phyloP scores from a whole-genome alignment of 345 rosid genomes.

The Acer saccharum region DNA sequence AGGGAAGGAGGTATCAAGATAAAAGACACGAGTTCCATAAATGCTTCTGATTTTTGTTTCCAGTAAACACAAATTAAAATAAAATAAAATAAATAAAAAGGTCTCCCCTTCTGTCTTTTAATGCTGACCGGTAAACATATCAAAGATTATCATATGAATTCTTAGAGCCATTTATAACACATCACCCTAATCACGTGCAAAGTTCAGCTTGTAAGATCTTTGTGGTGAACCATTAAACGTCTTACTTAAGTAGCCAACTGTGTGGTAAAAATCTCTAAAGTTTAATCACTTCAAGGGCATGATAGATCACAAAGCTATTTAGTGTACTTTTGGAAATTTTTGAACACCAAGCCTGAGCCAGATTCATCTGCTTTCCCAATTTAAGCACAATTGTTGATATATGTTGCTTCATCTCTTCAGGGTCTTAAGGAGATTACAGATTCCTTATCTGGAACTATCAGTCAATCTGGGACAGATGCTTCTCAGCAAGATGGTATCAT shows the following conservation, averaged over 20 bases:
- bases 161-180: background rate
- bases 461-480: conserved; percentile 29
- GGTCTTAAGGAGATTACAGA: conserved; percentile 60
- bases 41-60: background rate
- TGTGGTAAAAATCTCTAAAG: background rate
- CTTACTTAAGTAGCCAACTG: background rate
- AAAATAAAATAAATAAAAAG: background rate
- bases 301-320: background rate
- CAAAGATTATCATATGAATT: background rate
- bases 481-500: conserved; percentile 25
- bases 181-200: background rate
- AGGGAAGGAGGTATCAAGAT: background rate
- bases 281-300: background rate
- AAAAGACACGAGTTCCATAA: background rate
- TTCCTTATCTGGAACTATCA: conserved; percentile 18
- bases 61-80: background rate
- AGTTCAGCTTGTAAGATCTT: background rate
- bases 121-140: background rate
- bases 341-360: background rate
- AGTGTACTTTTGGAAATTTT: background rate
- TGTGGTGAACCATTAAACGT: background rate
- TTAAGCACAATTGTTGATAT: background rate
- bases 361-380: background rate
- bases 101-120: background rate
- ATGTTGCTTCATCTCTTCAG: conserved; percentile 30